Evolutionary conservation across 2,329 filamentous ascomycete genomes (phyloP).

Genomic region (Chlorencoelia australis): DNA sequence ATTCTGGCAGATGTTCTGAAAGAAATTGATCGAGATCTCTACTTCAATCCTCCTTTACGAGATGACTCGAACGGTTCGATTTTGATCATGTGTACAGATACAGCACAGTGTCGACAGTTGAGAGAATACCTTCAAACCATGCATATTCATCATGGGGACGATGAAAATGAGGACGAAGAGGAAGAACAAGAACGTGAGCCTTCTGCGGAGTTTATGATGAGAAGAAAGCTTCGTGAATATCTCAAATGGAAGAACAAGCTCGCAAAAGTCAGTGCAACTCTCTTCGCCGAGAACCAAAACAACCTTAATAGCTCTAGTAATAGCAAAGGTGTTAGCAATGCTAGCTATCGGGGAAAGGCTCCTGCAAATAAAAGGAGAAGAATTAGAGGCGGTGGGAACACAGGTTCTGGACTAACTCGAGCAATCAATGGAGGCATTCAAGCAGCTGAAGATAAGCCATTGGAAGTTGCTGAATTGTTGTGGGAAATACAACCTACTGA

Average conservation of each 20-base stretch:
- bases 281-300: constrained; percentile 74
- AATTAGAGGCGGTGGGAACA: constrained; percentile 65
- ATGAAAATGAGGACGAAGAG: constrained; percentile 34
- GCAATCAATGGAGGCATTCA: constrained; percentile 65
- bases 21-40: constrained; percentile 85
- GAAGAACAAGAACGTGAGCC: constrained; percentile 46
- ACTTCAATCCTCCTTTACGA: constrained; percentile 65
- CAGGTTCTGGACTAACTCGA: constrained; percentile 48
- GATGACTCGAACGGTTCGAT: constrained; percentile 89
- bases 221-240: constrained; percentile 76
- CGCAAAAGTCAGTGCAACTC: constrained; percentile 66
- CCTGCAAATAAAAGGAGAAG: constrained; percentile 81
- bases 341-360: constrained; percentile 44
- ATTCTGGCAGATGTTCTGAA: constrained; percentile 81
- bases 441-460: constrained; percentile 71
- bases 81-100: constrained; percentile 89
- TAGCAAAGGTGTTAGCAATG: constrained; percentile 32
- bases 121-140: constrained; percentile 88
- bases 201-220: constrained; percentile 82
- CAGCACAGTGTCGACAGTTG: constrained; percentile 75
- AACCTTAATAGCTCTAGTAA: constrained; percentile 59
- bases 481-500: constrained; percentile 75
- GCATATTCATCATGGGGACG: constrained; percentile 51
- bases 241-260: constrained; percentile 87
- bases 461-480: constrained; percentile 73